Evolutionary conservation across 768 basidiomycete species (phyloP), one percentile per base, ranked within the genome.

Genomic region (Suillus paluster): DNA sequence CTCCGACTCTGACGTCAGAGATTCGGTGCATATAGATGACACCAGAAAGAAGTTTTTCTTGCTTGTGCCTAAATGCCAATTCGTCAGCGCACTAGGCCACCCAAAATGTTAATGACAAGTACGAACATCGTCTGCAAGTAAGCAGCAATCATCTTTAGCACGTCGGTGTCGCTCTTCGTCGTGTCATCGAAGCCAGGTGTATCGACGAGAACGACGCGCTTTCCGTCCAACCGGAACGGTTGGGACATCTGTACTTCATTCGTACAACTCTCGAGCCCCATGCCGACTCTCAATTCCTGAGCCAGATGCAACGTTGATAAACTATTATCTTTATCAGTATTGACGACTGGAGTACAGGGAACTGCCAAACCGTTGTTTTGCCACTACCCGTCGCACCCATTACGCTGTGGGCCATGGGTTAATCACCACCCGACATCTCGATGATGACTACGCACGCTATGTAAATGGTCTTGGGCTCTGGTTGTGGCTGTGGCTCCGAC

Each of bases 141-240:
- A 19, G 50, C 79, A 61, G 84, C 80, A 30, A 85, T 85, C 78
- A 83, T 78, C 48, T 76, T 79, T 42, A 86, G 65, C 33, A 86
- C 77, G 39, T 83, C 83, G 1, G 80, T 78, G 63, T 86, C 85
- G 39, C 79, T 83, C 63, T 77, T 68, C 33, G 57, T 67, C 4
- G 85, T 83, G 63, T 87, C 85, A 68, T 87, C 86, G 66, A 87
- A 88, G 1, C 86, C 86, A 8, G 86, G 86, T 0, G 86, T 88
- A 63, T 88, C 87, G 57, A 88, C 79, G 33, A 88, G 71, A 14
- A 77, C 74, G 38, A 87, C 75, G n/a, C 63, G 70, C 10, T 74
- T 73, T 7, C 78, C 78, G 57, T 67, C 67, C 15, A 74, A 42
- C 48, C 58, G 27, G 39, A 74, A 76, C 46, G 70, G 63, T 17